Evolutionary conservation across 75 land plant species (phyloP), one percentile per base, ranked within the genome.

Genomic region (Cryptomeria japonica): DNA sequence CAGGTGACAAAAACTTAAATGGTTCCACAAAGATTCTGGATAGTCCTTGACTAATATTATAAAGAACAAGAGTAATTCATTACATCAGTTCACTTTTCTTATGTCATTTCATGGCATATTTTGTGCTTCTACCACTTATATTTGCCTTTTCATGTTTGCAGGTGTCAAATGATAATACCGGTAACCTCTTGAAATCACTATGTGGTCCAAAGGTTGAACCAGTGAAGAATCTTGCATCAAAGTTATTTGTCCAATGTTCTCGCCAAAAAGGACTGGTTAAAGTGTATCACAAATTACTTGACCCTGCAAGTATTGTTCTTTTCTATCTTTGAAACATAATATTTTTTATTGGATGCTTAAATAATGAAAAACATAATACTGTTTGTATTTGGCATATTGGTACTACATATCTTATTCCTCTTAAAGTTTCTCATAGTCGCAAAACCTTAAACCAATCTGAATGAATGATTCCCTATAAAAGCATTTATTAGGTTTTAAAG

Each of bases 181-280:
- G 94, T 88, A 92, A 95, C 83, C 94, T 97, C 80, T 83, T 97
- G 86, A 94, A 90, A 72, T 96, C 99, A 85, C 88, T 97, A 72
- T 87, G 97, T 64, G 99, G 95, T 68, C 44, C 93, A 85, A 96
- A 93, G 90, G 95, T 97, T 36, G 93, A 94, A 76, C 93, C 99
- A 64, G 97, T 97, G 47, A 96, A 95, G 88, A 96, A 96, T 92
- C 95, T 95, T 85, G 91, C 96, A 83, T 94, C 97, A 37, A 97
- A 97, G 87, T 91, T 97, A 79, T 94, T 97, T 92, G 99, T 95
- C 88, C 99, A 97, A 73, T 97, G 99, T 82, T 94, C 99, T 64
- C 92, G 99, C 84, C 97, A 97, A 84, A 90, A 89, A 85, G 99
- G 97, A n/a, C 94, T 97, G 25, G 90, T 94, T 83, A 94, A 97